Evolutionary conservation across 106 monocot species (phyloP), one percentile per base, ranked within the genome.

Genomic region (Allium fistulosum): DNA sequence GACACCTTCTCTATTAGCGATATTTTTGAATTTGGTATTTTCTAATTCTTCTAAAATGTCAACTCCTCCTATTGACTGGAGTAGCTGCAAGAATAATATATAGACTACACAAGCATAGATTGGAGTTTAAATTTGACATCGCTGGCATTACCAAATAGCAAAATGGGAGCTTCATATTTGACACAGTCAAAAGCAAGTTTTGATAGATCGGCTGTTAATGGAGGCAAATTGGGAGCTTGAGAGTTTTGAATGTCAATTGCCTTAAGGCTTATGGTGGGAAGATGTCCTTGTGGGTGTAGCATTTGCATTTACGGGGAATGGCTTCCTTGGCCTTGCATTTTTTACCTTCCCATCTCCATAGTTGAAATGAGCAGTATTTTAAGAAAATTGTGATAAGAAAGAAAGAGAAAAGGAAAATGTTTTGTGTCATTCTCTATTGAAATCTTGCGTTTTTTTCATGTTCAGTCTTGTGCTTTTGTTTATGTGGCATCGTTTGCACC

Each of bases 51-150:
- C 76, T 1, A 51, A 46, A 37, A 49, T 74, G 8, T 75, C 75
- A 0, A 74, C n/a, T n/a, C n/a, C 78, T 0, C 58, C 77, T 12
- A 72, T 74, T 26, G 87, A 87, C 68, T 95, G 91, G 94, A 80
- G 71, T 49, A 73, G 74, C 1, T 69, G 76, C 26, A 66, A 73
- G 11, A 28, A 28, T 28, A 51, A 65, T 11, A 69, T 70, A 51
- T 61, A 76, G 92, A 97, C 72, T 97, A 89, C 64, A 80, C 86
- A 15, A 76, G 76, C 59, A 82, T 97, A 73, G 96, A 97, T 68
- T 97, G 96, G 96, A 92, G 92, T 75, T 46, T 86, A 10, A 82
- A 92, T 47, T 48, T 66, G 17, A 70, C 80, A 14, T 58, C 78
- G 0, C 48, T 46, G 66, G n/a, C 68, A 2, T 71, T 75, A 16